A percentile compares a stretch with the other conserved stretches of the same genome.
phyloP scores from a whole-genome alignment of 108 stramenopile species.

The Mediolabrus comicus region DNA sequence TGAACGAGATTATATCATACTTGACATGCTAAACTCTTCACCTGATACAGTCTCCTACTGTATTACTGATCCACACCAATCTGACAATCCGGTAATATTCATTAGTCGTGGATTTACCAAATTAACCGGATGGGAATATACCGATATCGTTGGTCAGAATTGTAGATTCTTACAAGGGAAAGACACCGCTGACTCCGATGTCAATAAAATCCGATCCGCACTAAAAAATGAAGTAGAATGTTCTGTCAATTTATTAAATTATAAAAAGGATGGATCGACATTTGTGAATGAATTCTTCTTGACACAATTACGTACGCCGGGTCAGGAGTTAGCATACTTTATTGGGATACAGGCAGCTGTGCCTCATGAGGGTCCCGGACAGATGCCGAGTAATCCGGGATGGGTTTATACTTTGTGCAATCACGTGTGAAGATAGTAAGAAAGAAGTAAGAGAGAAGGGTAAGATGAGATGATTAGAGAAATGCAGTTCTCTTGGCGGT shows the following conservation, averaged over 20 bases:
- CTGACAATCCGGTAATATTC: constrained; percentile 39
- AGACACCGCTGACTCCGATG: constrained; percentile 11
- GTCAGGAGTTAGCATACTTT: constrained; percentile 12
- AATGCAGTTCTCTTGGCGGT: no score
- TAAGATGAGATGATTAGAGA: no score
- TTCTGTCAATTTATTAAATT: constrained; percentile 30
- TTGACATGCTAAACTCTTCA: constrained; percentile 43
- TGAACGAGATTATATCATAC: constrained; percentile 29
- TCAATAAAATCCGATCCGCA: constrained; percentile 6
- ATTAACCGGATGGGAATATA: constrained; percentile 28
- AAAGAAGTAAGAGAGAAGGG: neutral
- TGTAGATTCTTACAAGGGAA: constrained; percentile 42
- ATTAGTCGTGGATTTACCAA: constrained; percentile 31
- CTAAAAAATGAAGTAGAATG: constrained; percentile 14
- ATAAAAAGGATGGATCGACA: constrained; percentile 20
- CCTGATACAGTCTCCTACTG: constrained; percentile 30
- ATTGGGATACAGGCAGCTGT: constrained; percentile 26
- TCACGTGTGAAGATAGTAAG: constrained; percentile 2
- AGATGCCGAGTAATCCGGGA: constrained; percentile 18
- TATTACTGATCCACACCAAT: constrained; percentile 32
- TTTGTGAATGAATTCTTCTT: constrained; percentile 31
- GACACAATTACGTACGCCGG: constrained; percentile 1
- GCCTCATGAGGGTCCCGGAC: constrained; percentile 10
- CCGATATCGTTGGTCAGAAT: constrained; percentile 35
- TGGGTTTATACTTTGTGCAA: constrained; percentile 30